Conservation (phyloP, 116 monocot species). For the Phalaenopsis hybrid region DNA sequence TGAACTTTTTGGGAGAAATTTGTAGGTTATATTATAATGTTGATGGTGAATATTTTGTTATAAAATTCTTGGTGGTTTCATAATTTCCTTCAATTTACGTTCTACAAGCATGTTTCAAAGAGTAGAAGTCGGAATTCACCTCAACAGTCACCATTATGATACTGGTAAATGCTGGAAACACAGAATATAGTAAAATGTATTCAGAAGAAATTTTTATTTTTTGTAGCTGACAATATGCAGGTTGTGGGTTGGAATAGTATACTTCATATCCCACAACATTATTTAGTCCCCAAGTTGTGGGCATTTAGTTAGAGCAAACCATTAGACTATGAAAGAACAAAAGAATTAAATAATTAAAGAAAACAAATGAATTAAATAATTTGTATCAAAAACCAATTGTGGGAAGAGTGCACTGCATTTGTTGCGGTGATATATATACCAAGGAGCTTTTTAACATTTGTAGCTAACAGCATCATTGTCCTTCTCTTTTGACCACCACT, state of each 20-base stretch:
- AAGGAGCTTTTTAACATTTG: neutral
- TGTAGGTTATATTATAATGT: too few species aligned
- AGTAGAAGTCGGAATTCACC: too few species aligned
- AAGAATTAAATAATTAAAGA: neutral
- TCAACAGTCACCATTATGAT: too few species aligned
- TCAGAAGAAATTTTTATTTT: too few species aligned
- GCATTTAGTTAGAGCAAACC: neutral
- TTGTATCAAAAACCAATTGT: neutral
- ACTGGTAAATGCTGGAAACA: too few species aligned
- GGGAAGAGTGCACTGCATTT: neutral
- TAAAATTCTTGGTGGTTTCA: too few species aligned
- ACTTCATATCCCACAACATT: neutral
- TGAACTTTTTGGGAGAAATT: too few species aligned
- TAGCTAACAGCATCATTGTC: neutral
- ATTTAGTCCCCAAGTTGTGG: neutral
- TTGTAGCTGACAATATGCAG: neutral
- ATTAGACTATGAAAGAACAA: neutral
- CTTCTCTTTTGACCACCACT: conserved; percentile 7
- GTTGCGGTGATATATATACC: neutral
- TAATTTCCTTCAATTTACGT: too few species aligned
- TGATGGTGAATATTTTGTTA: too few species aligned
- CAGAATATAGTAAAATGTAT: too few species aligned
- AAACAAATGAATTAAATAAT: neutral
- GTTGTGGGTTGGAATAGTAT: neutral
- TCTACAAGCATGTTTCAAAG: too few species aligned